These are phyloP conservation scores for Closterium sp. DNA, from an alignment of 139 green algal species.

Conservation along the genomic window DNA sequence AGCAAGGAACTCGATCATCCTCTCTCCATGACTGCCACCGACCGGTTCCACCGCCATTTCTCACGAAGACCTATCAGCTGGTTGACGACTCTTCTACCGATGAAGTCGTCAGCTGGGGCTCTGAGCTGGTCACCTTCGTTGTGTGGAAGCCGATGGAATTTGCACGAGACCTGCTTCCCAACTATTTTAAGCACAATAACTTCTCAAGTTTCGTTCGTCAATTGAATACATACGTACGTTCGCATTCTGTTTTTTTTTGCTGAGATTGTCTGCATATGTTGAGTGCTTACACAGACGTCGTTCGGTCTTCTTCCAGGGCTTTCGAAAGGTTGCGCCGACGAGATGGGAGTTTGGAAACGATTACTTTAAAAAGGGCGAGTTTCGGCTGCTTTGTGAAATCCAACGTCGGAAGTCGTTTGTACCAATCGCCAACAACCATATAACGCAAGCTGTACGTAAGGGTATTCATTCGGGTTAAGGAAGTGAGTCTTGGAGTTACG, in stretches of 20 bases:
- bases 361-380: constrained; percentile 64
- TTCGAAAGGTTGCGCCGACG: constrained; percentile 92
- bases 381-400: constrained; percentile 34
- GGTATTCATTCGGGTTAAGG: too few species aligned
- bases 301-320: constrained; percentile 57
- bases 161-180: constrained; percentile 80
- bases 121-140: constrained; percentile 80
- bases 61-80: constrained; percentile 78
- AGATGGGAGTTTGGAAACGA: constrained; percentile 97
- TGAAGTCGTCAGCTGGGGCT: constrained; percentile 79
- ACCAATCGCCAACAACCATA: too few species aligned
- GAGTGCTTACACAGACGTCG: not conserved
- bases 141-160: constrained; percentile 92
- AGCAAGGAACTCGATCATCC: not conserved
- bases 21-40: not conserved
- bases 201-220: constrained; percentile 94
- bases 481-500: too few species aligned
- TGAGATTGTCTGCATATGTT: not conserved
- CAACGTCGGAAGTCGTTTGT: constrained; percentile 28
- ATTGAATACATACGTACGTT: constrained; percentile 89
- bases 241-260: not conserved
- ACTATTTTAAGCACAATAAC: constrained; percentile 98
- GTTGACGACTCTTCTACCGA: constrained; percentile 82
- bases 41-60: constrained; percentile 42
- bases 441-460: too few species aligned